These are phyloP conservation scores for Xylariaceae sp. DNA, from an alignment of 2,329 filamentous ascomycete genomes.

Conservation along the genomic window DNA sequence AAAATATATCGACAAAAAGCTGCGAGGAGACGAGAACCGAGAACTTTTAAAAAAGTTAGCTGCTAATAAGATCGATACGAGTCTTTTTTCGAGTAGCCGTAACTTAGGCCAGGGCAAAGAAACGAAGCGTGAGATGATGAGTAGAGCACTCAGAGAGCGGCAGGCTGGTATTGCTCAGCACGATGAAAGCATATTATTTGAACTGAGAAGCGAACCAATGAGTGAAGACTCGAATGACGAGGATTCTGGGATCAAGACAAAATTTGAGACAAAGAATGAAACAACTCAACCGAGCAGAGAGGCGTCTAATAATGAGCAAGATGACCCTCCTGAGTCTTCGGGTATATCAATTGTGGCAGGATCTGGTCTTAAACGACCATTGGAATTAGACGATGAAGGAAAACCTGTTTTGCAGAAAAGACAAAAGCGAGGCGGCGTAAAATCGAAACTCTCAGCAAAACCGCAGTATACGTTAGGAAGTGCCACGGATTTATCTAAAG, in stretches of 20 bases:
- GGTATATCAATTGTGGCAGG: constrained; percentile 54
- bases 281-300: constrained; percentile 4
- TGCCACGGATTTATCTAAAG: constrained; percentile 31
- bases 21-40: constrained; percentile 91
- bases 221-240: constrained; percentile 43
- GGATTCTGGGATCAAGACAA: constrained; percentile 33
- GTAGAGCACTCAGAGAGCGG: constrained; percentile 67
- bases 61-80: constrained; percentile 79
- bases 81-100: constrained; percentile 77
- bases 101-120: constrained; percentile 75
- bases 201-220: constrained; percentile 46
- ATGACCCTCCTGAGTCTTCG: neutral
- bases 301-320: neutral
- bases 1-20: constrained; percentile 83
- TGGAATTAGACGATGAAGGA: constrained; percentile 80
- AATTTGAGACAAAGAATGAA: constrained; percentile 25
- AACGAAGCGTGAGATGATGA: constrained; percentile 72
- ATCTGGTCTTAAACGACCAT: constrained; percentile 82
- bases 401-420: constrained; percentile 83
- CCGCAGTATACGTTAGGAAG: constrained; percentile 34
- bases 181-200: constrained; percentile 61
- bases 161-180: constrained; percentile 66
- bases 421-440: constrained; percentile 71
- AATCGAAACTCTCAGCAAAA: constrained; percentile 57
- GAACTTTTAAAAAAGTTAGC: constrained; percentile 84